Base-by-base conservation (phyloP, 2,329 filamentous ascomycete genomes). In the Arthroderma sp. region DNA sequence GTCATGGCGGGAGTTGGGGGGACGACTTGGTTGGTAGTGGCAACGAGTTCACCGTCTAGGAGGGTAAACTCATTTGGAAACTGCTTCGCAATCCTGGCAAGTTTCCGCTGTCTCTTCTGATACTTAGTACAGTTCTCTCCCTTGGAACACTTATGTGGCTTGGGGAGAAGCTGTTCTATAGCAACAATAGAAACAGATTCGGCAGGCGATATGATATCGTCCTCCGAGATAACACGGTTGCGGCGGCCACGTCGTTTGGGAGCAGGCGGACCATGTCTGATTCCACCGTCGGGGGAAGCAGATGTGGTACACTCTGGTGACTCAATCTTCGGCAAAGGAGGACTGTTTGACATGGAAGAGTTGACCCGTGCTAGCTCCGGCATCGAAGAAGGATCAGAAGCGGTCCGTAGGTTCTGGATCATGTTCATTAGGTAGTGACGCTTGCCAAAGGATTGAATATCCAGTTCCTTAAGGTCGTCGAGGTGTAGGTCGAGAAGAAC, bases 401-500 rank as follows among this genome's bases (percentile, higher is more conserved):
- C 47, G 19, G 56, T 44, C 15, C 55, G 51, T 15, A 84, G 73
- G 4, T 73, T 71, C 19, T 78, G 77, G 59, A 84, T 83, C 49
- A 77, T 76, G 60, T 75, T 76, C 81, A 83, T 84, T 1, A 84
- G 59, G 58, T 76, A 73, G 64, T 83, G 81, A 19, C 82, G 77
- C 64, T 83, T 84, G 55, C 82, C 82, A 63, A 84, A 84, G 0
- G 81, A 84, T 49, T 74, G 71, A 49, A 85, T 83, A 54, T 79
- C 80, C 11, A 84, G 73, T 65, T 85, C 82, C 64, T 83, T 84
- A 35, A 85, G 71, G 60, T 85, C 91, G 62, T 95, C 89, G 64
- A 91, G 91, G 67, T 95, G 90, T 44, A 98, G 76, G n/a, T 91
- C 90, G 55, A 95, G 83, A 19, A 97, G 76, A 57, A 97, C 88